phyloP scores from a whole-genome alignment of 129 eudicot species.

The Calendula officinalis region DNA sequence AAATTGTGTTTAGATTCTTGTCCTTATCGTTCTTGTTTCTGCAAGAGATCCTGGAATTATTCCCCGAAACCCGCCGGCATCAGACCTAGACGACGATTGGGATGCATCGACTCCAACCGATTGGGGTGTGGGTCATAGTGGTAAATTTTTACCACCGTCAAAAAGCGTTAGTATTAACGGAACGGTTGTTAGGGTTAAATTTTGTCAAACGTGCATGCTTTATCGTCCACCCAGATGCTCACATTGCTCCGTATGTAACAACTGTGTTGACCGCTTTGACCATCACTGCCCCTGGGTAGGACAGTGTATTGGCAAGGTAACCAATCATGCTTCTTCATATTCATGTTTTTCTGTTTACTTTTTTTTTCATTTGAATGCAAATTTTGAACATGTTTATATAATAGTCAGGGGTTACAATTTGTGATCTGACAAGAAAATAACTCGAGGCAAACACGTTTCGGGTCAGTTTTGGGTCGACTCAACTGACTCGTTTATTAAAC shows the following conservation, averaged over 20 bases:
- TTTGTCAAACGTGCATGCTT: slow-evolving; percentile 62
- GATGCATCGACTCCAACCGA: slow-evolving; percentile 44
- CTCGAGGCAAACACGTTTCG: too few relatives aligned
- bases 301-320: slow-evolving; percentile 71
- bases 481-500: too few relatives aligned
- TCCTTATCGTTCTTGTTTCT: slow-evolving; percentile 55
- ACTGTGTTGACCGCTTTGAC: slow-evolving; percentile 73
- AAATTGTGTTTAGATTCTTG: slow-evolving; percentile 33
- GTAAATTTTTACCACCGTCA: slow-evolving; percentile 41
- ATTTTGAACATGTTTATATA: neutral
- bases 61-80: slow-evolving; percentile 50
- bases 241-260: slow-evolving; percentile 68
- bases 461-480: too few relatives aligned
- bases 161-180: slow-evolving; percentile 52
- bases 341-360: neutral
- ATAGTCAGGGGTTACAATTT: too few relatives aligned
- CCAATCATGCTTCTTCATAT: neutral
- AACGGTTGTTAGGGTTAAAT: slow-evolving; percentile 51
- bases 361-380: neutral
- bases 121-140: slow-evolving; percentile 45
- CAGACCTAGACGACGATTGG: slow-evolving; percentile 47
- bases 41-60: slow-evolving; percentile 60
- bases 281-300: slow-evolving; percentile 88
- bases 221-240: slow-evolving; percentile 79
- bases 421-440: too few relatives aligned